Conservation (phyloP, 106 monocot genomes). For the Vanilla planifolia region DNA sequence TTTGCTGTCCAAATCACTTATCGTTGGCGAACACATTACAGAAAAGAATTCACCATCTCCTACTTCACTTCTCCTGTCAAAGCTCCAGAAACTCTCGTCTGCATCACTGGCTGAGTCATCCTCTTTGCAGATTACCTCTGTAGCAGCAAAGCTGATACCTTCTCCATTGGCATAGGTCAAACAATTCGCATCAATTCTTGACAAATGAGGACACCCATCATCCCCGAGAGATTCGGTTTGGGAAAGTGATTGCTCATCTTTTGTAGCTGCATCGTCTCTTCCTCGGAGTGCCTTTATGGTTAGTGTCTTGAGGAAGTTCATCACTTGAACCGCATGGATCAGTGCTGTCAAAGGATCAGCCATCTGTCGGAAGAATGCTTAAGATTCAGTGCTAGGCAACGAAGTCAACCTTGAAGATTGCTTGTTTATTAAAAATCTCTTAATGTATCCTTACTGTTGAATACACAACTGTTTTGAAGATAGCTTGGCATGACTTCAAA, state of each 20-base stretch:
- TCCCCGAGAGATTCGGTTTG: conserved; percentile 31
- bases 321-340: conserved; percentile 87
- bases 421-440: no score
- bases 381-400: no score
- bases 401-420: no score
- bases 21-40: conserved; percentile 15
- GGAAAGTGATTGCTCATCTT: conserved; percentile 11
- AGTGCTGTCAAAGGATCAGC: conserved; percentile 87
- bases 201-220: conserved; percentile 11
- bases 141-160: background rate
- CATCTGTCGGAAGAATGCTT: conserved; percentile 56
- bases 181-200: conserved; percentile 13
- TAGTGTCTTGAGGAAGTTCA: conserved; percentile 85
- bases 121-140: conserved; percentile 6
- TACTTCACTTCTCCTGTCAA: conserved; percentile 12
- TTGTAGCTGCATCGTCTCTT: conserved; percentile 40
- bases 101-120: conserved; percentile 20
- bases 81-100: conserved; percentile 30
- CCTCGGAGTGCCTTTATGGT: conserved; percentile 51
- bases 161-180: background rate
- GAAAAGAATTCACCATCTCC: conserved; percentile 10
- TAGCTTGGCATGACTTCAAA: no score
- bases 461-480: no score
- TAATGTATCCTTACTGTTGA: no score
- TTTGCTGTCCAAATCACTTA: conserved; percentile 5